phyloP scores from a whole-genome alignment of 2,329 filamentous ascomycete genomes.

The Exophiala aquamarina region DNA sequence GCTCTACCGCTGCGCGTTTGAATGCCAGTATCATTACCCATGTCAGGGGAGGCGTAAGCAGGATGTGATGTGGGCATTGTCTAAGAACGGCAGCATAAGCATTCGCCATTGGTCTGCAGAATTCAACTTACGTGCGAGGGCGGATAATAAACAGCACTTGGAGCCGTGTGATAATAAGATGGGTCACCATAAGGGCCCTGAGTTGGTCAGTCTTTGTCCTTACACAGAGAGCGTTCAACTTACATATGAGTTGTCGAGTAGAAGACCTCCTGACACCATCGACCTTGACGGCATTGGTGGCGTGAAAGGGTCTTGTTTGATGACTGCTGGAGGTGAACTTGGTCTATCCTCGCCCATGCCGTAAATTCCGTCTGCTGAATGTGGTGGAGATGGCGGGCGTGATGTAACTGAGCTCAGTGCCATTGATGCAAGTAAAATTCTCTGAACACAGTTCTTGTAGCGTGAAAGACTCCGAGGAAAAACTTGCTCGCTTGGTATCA shows the following conservation, averaged over 20 bases:
- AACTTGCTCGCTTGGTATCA: too few species aligned
- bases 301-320: constrained; percentile 18
- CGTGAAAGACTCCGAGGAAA: not conserved
- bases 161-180: constrained; percentile 22
- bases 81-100: constrained; percentile 15
- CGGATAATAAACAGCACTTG: constrained; percentile 20
- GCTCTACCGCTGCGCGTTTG: constrained; percentile 27
- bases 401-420: constrained; percentile 8
- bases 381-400: constrained; percentile 25
- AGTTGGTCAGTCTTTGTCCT: constrained; percentile 12
- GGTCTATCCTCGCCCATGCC: constrained; percentile 10
- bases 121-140: constrained; percentile 21
- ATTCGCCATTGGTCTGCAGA: not conserved
- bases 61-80: constrained; percentile 16
- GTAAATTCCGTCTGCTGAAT: constrained; percentile 25
- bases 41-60: constrained; percentile 16
- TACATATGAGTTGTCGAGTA: constrained; percentile 19
- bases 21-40: constrained; percentile 12
- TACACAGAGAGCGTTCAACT: constrained; percentile 8
- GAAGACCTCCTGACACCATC: constrained; percentile 10
- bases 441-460: not conserved
- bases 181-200: constrained; percentile 27
- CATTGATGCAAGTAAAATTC: constrained; percentile 14
- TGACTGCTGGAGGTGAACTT: not conserved
- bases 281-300: constrained; percentile 19